phyloP scores from a whole-genome alignment of 768 basidiomycete genomes.

The Leccinum arenicola region DNA sequence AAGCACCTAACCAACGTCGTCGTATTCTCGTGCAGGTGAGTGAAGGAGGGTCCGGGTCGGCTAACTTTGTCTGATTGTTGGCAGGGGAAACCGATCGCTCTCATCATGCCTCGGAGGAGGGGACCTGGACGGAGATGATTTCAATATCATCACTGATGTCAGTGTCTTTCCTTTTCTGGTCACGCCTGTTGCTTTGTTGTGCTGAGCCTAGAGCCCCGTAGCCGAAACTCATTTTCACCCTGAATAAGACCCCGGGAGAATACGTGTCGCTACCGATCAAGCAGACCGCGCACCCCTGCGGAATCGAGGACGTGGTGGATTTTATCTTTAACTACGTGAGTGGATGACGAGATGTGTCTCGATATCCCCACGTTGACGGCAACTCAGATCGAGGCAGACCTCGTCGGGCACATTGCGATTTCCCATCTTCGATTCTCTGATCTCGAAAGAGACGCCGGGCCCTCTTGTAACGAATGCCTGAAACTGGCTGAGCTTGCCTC shows the following conservation, averaged over 20 bases:
- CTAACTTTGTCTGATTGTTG: constrained; percentile 5
- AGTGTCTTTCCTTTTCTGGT: constrained; percentile 10
- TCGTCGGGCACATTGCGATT: constrained; percentile 41
- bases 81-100: constrained; percentile 42
- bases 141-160: constrained; percentile 46
- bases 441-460: constrained; percentile 21
- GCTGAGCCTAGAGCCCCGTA: constrained; percentile 9
- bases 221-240: constrained; percentile 31
- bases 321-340: constrained; percentile 49
- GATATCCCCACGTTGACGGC: neutral
- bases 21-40: constrained; percentile 48
- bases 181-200: constrained; percentile 3
- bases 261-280: constrained; percentile 39
- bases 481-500: constrained; percentile 43
- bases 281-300: constrained; percentile 30
- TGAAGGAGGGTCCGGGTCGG: neutral
- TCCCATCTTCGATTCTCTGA: constrained; percentile 46
- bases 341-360: neutral
- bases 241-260: constrained; percentile 32
- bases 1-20: constrained; percentile 43
- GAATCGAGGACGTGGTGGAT: constrained; percentile 41
- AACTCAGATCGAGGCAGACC: constrained; percentile 36
- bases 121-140: constrained; percentile 53
- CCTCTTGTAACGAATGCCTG: constrained; percentile 36
- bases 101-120: constrained; percentile 52